These are phyloP conservation scores for Ramalina peruviana DNA, from an alignment of 495 filamentous ascomycete species.

Conservation along the genomic window DNA sequence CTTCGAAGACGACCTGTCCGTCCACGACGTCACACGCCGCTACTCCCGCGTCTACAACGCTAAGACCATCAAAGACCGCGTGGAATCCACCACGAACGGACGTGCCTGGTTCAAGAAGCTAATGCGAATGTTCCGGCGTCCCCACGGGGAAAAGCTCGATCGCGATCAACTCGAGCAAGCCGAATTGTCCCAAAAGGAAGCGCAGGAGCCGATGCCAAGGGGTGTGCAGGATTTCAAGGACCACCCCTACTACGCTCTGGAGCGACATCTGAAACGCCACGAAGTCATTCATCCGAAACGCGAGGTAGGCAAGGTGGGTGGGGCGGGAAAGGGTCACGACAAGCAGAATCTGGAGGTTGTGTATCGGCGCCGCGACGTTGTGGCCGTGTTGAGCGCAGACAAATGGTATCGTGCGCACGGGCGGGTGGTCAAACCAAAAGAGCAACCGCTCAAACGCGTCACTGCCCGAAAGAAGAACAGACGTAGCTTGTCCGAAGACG, in stretches of 20 bases:
- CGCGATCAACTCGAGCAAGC: slow-evolving; percentile 70
- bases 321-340: slow-evolving; percentile 36
- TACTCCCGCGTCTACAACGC: slow-evolving; percentile 75
- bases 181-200: slow-evolving; percentile 56
- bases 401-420: slow-evolving; percentile 74
- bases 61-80: slow-evolving; percentile 64
- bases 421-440: slow-evolving; percentile 54
- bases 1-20: slow-evolving; percentile 65
- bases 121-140: slow-evolving; percentile 45
- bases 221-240: slow-evolving; percentile 87
- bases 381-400: slow-evolving; percentile 56
- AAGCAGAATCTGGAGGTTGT: slow-evolving; percentile 42
- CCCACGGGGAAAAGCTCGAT: slow-evolving; percentile 33
- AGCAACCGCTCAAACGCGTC: slow-evolving; percentile 64
- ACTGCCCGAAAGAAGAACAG: slow-evolving; percentile 29
- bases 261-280: slow-evolving; percentile 72
- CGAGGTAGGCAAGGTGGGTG: slow-evolving; percentile 68
- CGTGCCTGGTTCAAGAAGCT: slow-evolving; percentile 58
- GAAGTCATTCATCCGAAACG: slow-evolving; percentile 64
- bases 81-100: slow-evolving; percentile 55
- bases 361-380: slow-evolving; percentile 69
- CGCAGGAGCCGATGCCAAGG: slow-evolving; percentile 73
- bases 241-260: slow-evolving; percentile 80
- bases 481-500: slow-evolving; percentile 24
- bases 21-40: slow-evolving; percentile 66